phyloP scores from a whole-genome alignment of 805 yeast species.

The Pichia membranifaciens region DNA sequence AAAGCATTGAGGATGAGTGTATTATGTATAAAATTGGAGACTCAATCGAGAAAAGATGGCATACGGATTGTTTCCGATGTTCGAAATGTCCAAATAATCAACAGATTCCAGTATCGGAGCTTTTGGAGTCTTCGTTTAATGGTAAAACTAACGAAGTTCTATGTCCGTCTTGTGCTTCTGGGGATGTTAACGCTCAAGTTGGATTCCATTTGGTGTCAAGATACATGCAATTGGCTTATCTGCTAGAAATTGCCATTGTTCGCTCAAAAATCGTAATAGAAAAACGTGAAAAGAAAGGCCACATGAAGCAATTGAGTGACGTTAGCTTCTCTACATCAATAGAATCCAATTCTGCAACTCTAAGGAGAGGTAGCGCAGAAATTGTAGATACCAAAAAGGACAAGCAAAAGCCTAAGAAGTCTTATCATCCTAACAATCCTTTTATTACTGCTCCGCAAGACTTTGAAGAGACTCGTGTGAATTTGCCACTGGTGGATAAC shows the following conservation, averaged over 20 bases:
- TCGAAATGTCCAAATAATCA: slow-evolving; percentile 38
- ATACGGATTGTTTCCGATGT: slow-evolving; percentile 66
- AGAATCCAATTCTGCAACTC: not conserved
- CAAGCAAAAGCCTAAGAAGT: not conserved
- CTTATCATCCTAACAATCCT: not conserved
- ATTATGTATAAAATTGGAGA: slow-evolving; percentile 37
- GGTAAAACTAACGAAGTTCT: slow-evolving; percentile 33
- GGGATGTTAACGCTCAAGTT: slow-evolving; percentile 40
- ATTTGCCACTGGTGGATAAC: not conserved
- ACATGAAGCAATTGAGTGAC: slow-evolving; percentile 3
- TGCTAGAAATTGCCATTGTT: slow-evolving; percentile 78
- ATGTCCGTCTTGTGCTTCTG: slow-evolving; percentile 59
- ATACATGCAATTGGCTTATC: slow-evolving; percentile 65
- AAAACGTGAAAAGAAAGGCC: slow-evolving; percentile 18
- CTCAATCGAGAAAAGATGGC: slow-evolving; percentile 64
- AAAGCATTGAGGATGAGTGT: slow-evolving; percentile 83
- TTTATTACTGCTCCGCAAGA: not conserved
- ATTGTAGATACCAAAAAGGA: not conserved
- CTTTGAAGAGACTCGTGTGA: not conserved
- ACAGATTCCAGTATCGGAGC: slow-evolving; percentile 7
- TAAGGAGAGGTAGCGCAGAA: not conserved
- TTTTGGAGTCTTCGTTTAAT: slow-evolving; percentile 44
- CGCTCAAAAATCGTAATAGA: slow-evolving; percentile 61
- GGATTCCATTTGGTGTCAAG: slow-evolving; percentile 64
- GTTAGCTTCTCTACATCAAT: not conserved